Conservation (phyloP, 495 filamentous ascomycete genomes). For the Penicillium malachiteum region DNA sequence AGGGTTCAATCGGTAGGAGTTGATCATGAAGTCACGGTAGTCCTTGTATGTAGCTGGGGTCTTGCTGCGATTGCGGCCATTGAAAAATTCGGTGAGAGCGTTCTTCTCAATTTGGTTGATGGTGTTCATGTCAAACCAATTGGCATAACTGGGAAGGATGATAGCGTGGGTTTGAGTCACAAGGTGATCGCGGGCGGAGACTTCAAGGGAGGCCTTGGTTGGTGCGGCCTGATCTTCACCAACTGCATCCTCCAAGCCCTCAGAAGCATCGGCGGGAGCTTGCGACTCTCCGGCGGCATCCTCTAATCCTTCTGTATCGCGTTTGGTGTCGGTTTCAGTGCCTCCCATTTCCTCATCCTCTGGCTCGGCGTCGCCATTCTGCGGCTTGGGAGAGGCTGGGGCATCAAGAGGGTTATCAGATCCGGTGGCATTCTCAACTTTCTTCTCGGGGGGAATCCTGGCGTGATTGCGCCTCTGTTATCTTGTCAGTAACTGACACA, state of each 20-base stretch:
- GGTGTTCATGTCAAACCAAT: constrained; percentile 97
- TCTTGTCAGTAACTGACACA: constrained; percentile 20
- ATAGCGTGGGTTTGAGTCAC: constrained; percentile 91
- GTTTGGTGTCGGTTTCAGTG: constrained; percentile 59
- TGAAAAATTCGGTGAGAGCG: constrained; percentile 95
- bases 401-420: constrained; percentile 88
- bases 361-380: constrained; percentile 57
- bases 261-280: constrained; percentile 18
- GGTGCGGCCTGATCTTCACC: constrained; percentile 52
- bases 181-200: constrained; percentile 83
- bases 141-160: constrained; percentile 92
- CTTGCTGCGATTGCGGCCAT: constrained; percentile 95
- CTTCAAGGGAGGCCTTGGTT: constrained; percentile 77
- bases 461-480: constrained; percentile 33
- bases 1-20: constrained; percentile 94
- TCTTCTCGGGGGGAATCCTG: constrained; percentile 30
- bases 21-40: constrained; percentile 99
- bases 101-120: constrained; percentile 88
- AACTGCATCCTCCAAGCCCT: constrained; percentile 41
- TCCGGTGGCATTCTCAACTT: constrained; percentile 18
- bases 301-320: constrained; percentile 51
- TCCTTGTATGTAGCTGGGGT: constrained; percentile 97
- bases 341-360: constrained; percentile 90
- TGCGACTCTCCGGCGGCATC: constrained; percentile 38
- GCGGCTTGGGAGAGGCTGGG: constrained; percentile 70